Conservation (phyloP, 1,139 yeast species). For the Trichomonascaceae sp. region DNA sequence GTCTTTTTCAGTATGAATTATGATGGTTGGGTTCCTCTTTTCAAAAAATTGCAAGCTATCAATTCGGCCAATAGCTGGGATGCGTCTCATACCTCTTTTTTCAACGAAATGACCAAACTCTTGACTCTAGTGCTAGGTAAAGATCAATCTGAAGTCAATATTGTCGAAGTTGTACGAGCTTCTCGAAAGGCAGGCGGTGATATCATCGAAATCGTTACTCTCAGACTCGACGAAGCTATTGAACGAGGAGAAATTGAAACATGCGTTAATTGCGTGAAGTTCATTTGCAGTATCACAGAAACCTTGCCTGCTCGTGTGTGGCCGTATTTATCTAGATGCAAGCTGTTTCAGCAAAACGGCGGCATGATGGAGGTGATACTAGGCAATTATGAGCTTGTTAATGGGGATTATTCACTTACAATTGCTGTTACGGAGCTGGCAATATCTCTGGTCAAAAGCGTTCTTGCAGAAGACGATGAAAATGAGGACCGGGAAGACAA, state of each 20-base stretch:
- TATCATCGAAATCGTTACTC: constrained; percentile 59
- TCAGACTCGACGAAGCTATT: constrained; percentile 62
- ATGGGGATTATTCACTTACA: constrained; percentile 62
- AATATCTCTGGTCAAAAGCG: constrained; percentile 48
- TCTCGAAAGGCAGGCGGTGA: constrained; percentile 49
- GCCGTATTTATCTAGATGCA: constrained; percentile 67
- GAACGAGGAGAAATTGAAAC: constrained; percentile 47
- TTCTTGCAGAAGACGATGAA: constrained; percentile 32
- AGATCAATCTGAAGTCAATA: constrained; percentile 40
- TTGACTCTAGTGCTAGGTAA: constrained; percentile 42
- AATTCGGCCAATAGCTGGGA: constrained; percentile 29
- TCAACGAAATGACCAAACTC: constrained; percentile 35
- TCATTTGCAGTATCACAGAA: constrained; percentile 45
- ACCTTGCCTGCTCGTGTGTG: constrained; percentile 65
- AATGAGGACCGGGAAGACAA: background rate
- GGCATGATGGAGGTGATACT: constrained; percentile 59
- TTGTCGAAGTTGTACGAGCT: constrained; percentile 37
- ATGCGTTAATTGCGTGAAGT: constrained; percentile 44
- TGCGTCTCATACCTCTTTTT: constrained; percentile 41
- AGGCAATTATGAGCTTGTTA: constrained; percentile 68
- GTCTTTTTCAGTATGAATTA: constrained; percentile 67
- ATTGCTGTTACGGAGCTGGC: constrained; percentile 51
- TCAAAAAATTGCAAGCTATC: constrained; percentile 68
- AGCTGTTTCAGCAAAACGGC: constrained; percentile 57
- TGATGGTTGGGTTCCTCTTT: constrained; percentile 84